phyloP scores from a whole-genome alignment of 805 yeast species.

The Torulaspora gathmanii region DNA sequence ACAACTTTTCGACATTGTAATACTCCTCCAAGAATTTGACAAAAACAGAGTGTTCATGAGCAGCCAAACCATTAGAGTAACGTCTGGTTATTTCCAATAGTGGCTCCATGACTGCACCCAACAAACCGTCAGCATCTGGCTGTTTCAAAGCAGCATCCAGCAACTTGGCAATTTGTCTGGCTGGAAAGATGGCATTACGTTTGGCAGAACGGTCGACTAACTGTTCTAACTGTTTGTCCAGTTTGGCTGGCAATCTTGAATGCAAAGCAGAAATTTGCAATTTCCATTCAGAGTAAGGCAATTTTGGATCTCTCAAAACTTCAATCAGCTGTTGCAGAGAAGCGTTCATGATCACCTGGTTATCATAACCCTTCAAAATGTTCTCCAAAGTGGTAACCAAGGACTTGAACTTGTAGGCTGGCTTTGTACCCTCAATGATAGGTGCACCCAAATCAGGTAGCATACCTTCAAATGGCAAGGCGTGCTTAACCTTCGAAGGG shows the following conservation, averaged over 20 bases:
- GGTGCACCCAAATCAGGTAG: conserved; percentile 87
- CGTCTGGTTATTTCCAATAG: conserved; percentile 63
- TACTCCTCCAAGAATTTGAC: conserved; percentile 67
- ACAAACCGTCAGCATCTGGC: conserved; percentile 49
- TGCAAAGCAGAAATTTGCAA: conserved; percentile 84
- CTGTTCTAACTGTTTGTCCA: conserved; percentile 62
- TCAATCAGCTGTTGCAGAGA: conserved; percentile 70
- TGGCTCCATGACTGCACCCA: conserved; percentile 63
- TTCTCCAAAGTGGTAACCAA: conserved; percentile 60
- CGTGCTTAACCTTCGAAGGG: conserved; percentile 95
- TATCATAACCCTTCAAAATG: conserved; percentile 87
- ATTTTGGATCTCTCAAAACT: conserved; percentile 68
- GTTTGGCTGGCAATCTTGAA: conserved; percentile 74
- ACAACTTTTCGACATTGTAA: conserved; percentile 69
- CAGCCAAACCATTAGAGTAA: conserved; percentile 69
- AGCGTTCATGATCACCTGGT: conserved; percentile 87
- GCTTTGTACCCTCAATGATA: conserved; percentile 73
- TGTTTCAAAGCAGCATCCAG: conserved; percentile 54
- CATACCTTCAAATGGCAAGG: conserved; percentile 90
- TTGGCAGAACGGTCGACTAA: conserved; percentile 60
- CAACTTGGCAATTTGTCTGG: conserved; percentile 71
- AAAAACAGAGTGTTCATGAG: conserved; percentile 78
- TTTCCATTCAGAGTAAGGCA: conserved; percentile 93
- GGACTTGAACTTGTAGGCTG: conserved; percentile 66
- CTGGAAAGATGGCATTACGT: conserved; percentile 85